Conservation (phyloP, 2,329 filamentous ascomycete species). For the Setomelanomma holmii region DNA sequence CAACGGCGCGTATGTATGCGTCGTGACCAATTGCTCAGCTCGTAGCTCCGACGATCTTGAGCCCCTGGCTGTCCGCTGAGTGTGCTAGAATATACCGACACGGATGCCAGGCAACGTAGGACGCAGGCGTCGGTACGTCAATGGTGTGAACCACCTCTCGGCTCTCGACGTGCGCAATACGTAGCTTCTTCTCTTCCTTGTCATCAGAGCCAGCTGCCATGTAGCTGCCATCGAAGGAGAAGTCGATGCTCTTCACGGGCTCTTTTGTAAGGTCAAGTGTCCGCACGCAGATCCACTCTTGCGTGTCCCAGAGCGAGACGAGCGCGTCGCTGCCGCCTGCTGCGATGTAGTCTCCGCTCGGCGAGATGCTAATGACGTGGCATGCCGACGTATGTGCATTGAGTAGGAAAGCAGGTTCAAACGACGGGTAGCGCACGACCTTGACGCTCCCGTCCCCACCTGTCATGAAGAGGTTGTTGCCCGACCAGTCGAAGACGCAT, state of each 20-base stretch:
- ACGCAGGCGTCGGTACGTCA: slow-evolving; percentile 70
- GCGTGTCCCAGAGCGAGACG: slow-evolving; percentile 79
- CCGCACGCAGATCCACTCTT: slow-evolving; percentile 76
- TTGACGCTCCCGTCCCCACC: slow-evolving; percentile 75
- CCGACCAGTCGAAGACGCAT: slow-evolving; percentile 76
- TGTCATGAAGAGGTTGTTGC: slow-evolving; percentile 73
- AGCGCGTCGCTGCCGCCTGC: slow-evolving; percentile 78
- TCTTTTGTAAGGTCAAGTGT: slow-evolving; percentile 74
- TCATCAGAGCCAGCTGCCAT: slow-evolving; percentile 78
- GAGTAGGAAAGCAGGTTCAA: slow-evolving; percentile 62
- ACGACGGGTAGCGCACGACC: slow-evolving; percentile 62
- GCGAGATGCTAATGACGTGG: slow-evolving; percentile 72
- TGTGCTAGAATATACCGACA: slow-evolving; percentile 77
- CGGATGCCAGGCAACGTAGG: slow-evolving; percentile 78
- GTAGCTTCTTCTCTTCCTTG: slow-evolving; percentile 72
- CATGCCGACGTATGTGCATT: slow-evolving; percentile 78
- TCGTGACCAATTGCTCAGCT: slow-evolving; percentile 18
- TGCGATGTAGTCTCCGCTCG: slow-evolving; percentile 73
- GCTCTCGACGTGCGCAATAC: slow-evolving; percentile 75
- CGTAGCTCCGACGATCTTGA: slow-evolving; percentile 69
- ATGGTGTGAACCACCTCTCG: slow-evolving; percentile 76
- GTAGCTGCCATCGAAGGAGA: slow-evolving; percentile 80
- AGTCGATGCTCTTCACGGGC: slow-evolving; percentile 74
- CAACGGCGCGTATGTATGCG: slow-evolving; percentile 4
- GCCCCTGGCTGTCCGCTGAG: slow-evolving; percentile 66